Conservation (phyloP, 805 yeast genomes). For the Brettanomyces nanus region DNA sequence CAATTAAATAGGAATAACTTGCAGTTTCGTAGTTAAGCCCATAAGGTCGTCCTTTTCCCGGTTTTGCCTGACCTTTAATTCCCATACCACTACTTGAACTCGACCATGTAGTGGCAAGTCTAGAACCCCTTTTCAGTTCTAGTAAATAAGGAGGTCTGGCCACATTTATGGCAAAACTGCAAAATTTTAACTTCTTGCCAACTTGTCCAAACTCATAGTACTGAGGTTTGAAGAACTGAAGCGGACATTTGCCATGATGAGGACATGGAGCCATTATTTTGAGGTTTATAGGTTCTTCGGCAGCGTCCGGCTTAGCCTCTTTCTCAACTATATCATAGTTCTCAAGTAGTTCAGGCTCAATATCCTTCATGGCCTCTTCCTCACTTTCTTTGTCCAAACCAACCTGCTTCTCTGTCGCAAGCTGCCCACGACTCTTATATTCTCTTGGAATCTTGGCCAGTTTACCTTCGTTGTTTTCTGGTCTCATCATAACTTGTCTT, state of each 20-base stretch:
- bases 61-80: conserved; percentile 31
- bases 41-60: conserved; percentile 52
- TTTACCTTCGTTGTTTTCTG: conserved; percentile 53
- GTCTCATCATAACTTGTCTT: conserved; percentile 82
- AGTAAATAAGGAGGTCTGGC: conserved; percentile 71
- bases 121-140: conserved; percentile 79
- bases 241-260: conserved; percentile 80
- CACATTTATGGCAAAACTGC: conserved; percentile 64
- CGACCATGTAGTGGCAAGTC: conserved; percentile 67
- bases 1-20: conserved; percentile 65
- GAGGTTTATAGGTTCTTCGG: conserved; percentile 34
- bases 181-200: conserved; percentile 61
- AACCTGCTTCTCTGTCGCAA: conserved; percentile 16
- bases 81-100: conserved; percentile 50
- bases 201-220: conserved; percentile 44
- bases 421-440: conserved; percentile 40
- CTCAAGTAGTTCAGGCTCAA: conserved; percentile 21
- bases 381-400: conserved; percentile 12
- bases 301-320: conserved; percentile 8
- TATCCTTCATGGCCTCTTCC: conserved; percentile 17
- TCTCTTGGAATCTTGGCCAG: conserved; percentile 63
- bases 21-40: conserved; percentile 67
- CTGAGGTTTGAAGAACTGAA: conserved; percentile 70
- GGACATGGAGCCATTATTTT: conserved; percentile 82
- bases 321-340: conserved; percentile 12